Evolutionary conservation across 108 stramenopile species (phyloP), one percentile per base, ranked within the genome.

Genomic region (Stephanodiscus triporus): DNA sequence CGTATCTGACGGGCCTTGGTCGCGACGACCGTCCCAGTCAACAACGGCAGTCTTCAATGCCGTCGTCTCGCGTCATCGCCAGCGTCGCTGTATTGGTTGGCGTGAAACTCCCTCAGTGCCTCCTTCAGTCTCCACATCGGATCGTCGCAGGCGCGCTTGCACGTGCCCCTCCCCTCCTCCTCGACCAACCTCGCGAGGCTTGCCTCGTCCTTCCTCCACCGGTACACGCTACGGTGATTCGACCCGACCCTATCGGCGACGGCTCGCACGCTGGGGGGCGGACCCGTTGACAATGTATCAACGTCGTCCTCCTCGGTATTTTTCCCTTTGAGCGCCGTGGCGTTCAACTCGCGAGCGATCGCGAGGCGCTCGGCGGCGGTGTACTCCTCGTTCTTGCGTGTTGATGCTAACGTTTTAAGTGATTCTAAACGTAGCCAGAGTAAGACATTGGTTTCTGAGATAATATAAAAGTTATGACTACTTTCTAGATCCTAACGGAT

Each of bases 181-280:
- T 70, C 63, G 47, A 77, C 76, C n/a, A 77, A 20, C 23, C 48
- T 26, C 5, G 30, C 37, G 38, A 77, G 58, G 0, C 60, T 48
- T 23, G 49, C 63, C 50, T 77, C 76, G 14, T 77, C 76, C 40
- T 70, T 77, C 47, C 50, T 77, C 76, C 76, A 77, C 11, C 76
- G 76, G 20, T 77, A 77, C 45, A 77, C 42, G 16, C 59, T 61
- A n/a, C 70, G 53, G 29, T 53, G 37, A 27, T 64, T 51, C 27
- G 73, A 53, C 8, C 64, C 64, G 13, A 54, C 19, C 43, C 49
- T 64, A 22, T 49, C 27, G 63, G 73, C 63, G 1, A 73, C 8
- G 2, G 40, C 55, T 4, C 55, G 63, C 2, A 73, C 64, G 19
- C 42, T 45, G 23, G 37, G 29, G 20, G 63, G 20, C 11, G 20